Evolutionary conservation across 495 filamentous ascomycete genomes (phyloP), one percentile per base, ranked within the genome.

Genomic region (Aspergillus bertholletiae): DNA sequence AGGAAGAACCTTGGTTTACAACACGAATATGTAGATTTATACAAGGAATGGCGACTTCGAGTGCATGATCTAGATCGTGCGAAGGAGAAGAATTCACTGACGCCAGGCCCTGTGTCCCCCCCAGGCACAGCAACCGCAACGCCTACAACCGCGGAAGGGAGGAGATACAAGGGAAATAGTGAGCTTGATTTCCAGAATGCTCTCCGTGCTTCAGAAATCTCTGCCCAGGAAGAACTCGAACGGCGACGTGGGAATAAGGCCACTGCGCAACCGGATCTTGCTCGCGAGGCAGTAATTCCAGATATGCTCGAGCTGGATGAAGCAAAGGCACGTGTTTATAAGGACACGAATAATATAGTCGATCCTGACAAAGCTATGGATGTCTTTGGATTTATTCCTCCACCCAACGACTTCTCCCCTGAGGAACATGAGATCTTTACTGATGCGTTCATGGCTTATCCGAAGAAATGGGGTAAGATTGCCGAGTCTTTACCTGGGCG

Each of bases 391-490:
- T 90, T 88, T 47, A 66, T 86, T 11, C 90, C 89, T 7, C 86
- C 85, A 1, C 78, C 85, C 30, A 88, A 96, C 64, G 89, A 94
- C 57, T 97, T 96, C 72, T 88, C 84, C 2, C 74, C 82, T 20
- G 83, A 88, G 46, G 95, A 98, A 65, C 84, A 87, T 35, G 79
- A 84, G 41, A 78, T 77, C 17, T 96, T 97, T 62, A 85, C 90
- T 18, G 84, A 88, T 58, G 79, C 83, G 2, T 97, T 92, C 62
- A 81, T 90, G 56, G 83, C 87, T 34, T 77, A 80, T 53, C 92
- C 93, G 0, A 98, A 98, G 80, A 88, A 90, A 66, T 98, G 90
- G 88, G 88, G 90, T 44, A 88, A 87, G 63, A 92, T 98, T 51
- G 89, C 93, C 2, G 84, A 87, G 22, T 77, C 80, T 21, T 66